Evolutionary conservation across 2,329 filamentous ascomycete genomes (phyloP).

Genomic region (Aspergillus versicolor): DNA sequence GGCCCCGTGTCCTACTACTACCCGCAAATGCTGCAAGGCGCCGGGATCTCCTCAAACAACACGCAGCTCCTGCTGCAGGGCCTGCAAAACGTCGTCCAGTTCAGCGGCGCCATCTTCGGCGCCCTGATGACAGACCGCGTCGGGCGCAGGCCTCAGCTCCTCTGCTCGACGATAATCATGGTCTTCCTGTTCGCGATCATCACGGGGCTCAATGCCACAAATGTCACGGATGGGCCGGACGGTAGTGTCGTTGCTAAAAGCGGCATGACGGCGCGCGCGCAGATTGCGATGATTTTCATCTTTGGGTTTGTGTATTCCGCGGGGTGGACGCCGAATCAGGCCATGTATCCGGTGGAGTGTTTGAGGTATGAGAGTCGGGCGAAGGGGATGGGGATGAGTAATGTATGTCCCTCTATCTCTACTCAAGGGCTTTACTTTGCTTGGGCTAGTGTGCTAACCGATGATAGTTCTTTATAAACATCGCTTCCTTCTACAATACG

Average conservation of each 20-base stretch:
- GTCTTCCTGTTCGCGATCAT: constrained; percentile 51
- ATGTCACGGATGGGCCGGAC: constrained; percentile 33
- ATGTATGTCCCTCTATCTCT: constrained; percentile 16
- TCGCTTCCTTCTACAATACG: constrained; percentile 51
- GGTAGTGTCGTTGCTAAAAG: constrained; percentile 28
- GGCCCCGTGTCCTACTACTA: constrained; percentile 43
- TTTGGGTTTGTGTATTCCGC: constrained; percentile 57
- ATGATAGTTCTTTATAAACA: constrained; percentile 43
- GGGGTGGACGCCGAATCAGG: constrained; percentile 48
- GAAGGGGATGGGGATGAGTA: constrained; percentile 57
- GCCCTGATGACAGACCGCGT: constrained; percentile 47
- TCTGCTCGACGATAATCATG: constrained; percentile 47
- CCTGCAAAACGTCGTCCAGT: constrained; percentile 47
- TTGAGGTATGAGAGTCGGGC: constrained; percentile 57
- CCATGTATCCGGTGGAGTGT: constrained; percentile 56
- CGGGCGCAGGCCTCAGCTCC: constrained; percentile 51
- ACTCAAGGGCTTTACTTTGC: no score
- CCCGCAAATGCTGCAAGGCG: constrained; percentile 40
- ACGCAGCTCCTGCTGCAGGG: constrained; percentile 46
- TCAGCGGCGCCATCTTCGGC: constrained; percentile 46
- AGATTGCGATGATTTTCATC: constrained; percentile 58
- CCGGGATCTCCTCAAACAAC: constrained; percentile 38
- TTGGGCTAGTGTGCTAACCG: no score
- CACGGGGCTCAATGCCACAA: constrained; percentile 52
- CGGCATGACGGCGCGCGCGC: constrained; percentile 44